phyloP scores from a whole-genome alignment of 495 filamentous ascomycete genomes.

The Penicillium steckii region DNA sequence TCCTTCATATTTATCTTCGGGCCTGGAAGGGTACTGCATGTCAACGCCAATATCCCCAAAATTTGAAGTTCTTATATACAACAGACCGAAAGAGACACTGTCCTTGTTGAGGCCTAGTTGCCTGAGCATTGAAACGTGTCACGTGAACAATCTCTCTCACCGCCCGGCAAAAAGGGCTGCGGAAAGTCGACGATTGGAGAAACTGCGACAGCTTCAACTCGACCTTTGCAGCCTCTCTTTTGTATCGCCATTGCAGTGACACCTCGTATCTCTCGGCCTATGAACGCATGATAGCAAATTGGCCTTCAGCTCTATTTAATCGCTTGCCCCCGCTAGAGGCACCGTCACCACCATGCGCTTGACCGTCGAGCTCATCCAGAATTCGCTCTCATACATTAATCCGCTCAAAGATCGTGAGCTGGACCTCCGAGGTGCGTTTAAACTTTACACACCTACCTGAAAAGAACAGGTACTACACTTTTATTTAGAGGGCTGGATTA shows the following conservation, averaged over 20 bases:
- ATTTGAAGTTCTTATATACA: no score
- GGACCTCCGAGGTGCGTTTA: slow-evolving; percentile 96
- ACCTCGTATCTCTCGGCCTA: background rate
- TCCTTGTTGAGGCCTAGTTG: background rate
- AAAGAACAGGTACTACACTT: slow-evolving; percentile 98
- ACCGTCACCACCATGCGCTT: slow-evolving; percentile 71
- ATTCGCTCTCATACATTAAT: slow-evolving; percentile 95
- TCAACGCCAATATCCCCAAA: no score
- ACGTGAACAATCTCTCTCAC: slow-evolving; percentile 2
- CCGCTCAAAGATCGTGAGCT: slow-evolving; percentile 97
- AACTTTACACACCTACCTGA: slow-evolving; percentile 49
- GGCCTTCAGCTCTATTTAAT: background rate
- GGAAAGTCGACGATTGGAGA: slow-evolving; percentile 20
- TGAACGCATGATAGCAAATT: background rate
- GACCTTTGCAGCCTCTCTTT: slow-evolving; percentile 11
- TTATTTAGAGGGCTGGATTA: slow-evolving; percentile 70
- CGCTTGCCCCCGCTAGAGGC: background rate
- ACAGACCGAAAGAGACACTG: no score
- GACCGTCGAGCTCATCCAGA: slow-evolving; percentile 87
- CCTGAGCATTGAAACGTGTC: background rate
- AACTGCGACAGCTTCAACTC: slow-evolving; percentile 20
- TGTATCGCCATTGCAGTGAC: background rate
- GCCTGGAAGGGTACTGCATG: no score
- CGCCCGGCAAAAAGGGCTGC: slow-evolving; percentile 32
- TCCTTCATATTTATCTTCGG: no score